These are phyloP conservation scores for Penicillium sclerotiorum DNA, from an alignment of 2,329 filamentous ascomycete genomes.

Conservation along the genomic window DNA sequence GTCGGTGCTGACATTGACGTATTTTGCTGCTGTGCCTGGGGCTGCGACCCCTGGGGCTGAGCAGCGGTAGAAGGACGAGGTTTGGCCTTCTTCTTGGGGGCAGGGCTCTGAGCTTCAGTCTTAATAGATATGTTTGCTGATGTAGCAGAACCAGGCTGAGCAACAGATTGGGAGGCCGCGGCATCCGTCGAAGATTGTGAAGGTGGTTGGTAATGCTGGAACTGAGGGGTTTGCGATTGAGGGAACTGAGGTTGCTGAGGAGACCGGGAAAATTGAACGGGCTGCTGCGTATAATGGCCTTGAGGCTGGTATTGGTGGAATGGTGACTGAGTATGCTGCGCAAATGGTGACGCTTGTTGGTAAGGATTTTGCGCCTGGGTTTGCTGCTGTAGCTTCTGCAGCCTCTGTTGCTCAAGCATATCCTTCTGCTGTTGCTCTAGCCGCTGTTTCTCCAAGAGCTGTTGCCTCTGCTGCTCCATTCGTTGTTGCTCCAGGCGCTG, in stretches of 20 bases:
- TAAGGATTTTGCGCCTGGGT: constrained; percentile 28
- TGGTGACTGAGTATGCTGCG: constrained; percentile 21
- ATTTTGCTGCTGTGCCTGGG: constrained; percentile 5
- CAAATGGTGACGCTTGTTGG: constrained; percentile 23
- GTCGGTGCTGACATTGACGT: constrained; percentile 1
- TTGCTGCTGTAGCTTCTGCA: constrained; percentile 20
- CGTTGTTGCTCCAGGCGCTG: constrained; percentile 12
- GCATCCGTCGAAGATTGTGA: constrained; percentile 15
- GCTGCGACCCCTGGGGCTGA: constrained; percentile 9
- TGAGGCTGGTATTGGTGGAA: constrained; percentile 27
- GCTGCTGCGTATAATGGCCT: constrained; percentile 16
- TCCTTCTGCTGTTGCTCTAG: constrained; percentile 19
- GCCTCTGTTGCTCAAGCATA: constrained; percentile 17
- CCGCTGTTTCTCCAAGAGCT: constrained; percentile 16
- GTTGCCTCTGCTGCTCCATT: constrained; percentile 7
- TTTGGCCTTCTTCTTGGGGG: constrained; percentile 25
- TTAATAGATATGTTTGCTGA: background rate
- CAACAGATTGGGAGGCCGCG: constrained; percentile 7
- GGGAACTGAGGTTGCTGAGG: constrained; percentile 20
- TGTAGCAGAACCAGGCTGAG: background rate
- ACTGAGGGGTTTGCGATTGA: constrained; percentile 21
- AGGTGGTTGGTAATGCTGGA: constrained; percentile 27
- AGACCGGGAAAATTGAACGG: constrained; percentile 18
- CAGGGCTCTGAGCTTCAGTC: constrained; percentile 18
- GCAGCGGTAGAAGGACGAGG: constrained; percentile 7